A percentile compares a stretch with the other conserved stretches of the same genome.
Evolutionary conservation across 768 basidiomycete genomes (phyloP).

Genomic region (Dacryopinax primogenitus): DNA sequence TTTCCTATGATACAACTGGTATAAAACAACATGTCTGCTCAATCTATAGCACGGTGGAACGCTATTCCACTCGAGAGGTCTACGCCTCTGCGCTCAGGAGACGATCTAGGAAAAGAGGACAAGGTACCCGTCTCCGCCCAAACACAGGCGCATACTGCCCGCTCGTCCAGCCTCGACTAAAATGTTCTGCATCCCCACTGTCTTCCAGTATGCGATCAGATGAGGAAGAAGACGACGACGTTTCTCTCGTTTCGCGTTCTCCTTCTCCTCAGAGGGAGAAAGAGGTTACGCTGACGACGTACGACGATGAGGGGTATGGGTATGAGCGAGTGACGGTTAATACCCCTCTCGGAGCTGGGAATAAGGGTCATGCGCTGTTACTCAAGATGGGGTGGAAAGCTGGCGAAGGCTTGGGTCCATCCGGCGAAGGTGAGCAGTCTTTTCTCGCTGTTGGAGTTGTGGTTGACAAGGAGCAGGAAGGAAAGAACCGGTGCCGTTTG

Average conservation of each 20-base stretch:
- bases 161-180: slow-evolving; percentile 24
- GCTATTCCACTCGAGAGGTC: slow-evolving; percentile 42
- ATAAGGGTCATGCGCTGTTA: slow-evolving; percentile 70
- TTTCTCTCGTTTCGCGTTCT: slow-evolving; percentile 60
- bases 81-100: background rate
- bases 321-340: slow-evolving; percentile 67
- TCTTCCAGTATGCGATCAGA: slow-evolving; percentile 20
- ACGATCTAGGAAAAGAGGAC: slow-evolving; percentile 23
- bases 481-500: slow-evolving; percentile 71
- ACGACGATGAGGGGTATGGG: slow-evolving; percentile 48
- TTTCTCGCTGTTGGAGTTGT: background rate
- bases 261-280: slow-evolving; percentile 51
- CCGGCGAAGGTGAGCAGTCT: slow-evolving; percentile 48
- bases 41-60: slow-evolving; percentile 59
- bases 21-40: slow-evolving; percentile 47
- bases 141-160: slow-evolving; percentile 15
- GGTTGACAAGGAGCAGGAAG: slow-evolving; percentile 40
- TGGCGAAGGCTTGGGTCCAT: slow-evolving; percentile 62
- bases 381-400: slow-evolving; percentile 73
- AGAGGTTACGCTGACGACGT: slow-evolving; percentile 39
- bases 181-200: background rate
- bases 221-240: slow-evolving; percentile 48
- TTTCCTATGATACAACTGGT: background rate
- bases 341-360: slow-evolving; percentile 62
- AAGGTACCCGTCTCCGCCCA: slow-evolving; percentile 51